Evolutionary conservation across 2,329 filamentous ascomycete species (phyloP).

Genomic region (Hypoxylon sp.): DNA sequence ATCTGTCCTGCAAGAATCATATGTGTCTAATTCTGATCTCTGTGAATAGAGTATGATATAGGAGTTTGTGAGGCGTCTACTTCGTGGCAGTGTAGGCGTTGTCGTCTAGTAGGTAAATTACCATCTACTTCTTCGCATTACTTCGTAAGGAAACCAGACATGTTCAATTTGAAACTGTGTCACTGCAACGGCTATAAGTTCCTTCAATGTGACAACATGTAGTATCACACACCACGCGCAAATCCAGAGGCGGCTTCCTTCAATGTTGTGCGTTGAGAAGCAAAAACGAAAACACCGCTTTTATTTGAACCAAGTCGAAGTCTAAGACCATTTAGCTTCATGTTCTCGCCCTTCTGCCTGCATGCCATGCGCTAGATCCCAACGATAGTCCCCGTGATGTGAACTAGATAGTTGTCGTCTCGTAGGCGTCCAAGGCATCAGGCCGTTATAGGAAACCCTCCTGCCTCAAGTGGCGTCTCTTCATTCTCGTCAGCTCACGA

Average conservation of each 20-base stretch:
- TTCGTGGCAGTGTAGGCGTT: background rate
- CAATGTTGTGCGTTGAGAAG: background rate
- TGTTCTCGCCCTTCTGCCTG: background rate
- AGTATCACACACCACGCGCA: background rate
- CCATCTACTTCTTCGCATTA: background rate
- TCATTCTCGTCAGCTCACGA: background rate
- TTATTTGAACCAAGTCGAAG: background rate
- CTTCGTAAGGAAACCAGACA: background rate
- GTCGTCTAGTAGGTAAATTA: background rate
- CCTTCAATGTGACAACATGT: background rate
- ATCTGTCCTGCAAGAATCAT: background rate
- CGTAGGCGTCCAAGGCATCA: background rate
- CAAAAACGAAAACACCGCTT: slow-evolving; percentile 1
- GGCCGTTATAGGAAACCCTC: background rate
- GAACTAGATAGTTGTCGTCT: background rate
- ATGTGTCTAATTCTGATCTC: background rate
- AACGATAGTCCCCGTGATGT: background rate
- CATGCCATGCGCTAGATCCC: background rate
- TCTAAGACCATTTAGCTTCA: background rate
- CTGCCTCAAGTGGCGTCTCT: background rate
- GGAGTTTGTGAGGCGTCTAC: background rate
- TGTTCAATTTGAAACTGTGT: background rate
- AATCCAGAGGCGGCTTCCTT: background rate
- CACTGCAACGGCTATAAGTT: background rate
- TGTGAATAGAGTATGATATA: background rate